Conservation (phyloP, 345 rosid genomes). For the Atalantia buxifolia region DNA sequence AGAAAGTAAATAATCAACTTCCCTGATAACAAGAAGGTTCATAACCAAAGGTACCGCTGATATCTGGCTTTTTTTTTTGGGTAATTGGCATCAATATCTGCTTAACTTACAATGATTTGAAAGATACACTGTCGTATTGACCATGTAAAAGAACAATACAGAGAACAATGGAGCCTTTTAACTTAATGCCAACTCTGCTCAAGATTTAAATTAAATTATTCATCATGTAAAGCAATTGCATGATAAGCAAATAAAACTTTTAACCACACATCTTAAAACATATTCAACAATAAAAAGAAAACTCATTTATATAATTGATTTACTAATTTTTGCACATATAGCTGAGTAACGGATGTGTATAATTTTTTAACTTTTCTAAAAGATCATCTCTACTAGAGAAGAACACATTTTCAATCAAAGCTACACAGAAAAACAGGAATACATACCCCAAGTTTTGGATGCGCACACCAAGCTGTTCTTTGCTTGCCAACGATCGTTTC, state of each 20-base stretch:
- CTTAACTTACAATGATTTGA: neutral
- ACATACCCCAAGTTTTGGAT: slow-evolving; percentile 74
- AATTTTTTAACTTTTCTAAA: neutral
- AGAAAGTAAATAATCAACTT: neutral
- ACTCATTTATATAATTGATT: neutral
- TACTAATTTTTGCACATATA: neutral
- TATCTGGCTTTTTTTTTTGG: neutral
- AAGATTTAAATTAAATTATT: neutral
- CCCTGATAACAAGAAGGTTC: neutral
- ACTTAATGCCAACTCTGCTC: neutral
- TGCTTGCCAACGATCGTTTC: slow-evolving; percentile 43
- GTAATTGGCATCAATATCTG: neutral
- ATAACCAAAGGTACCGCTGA: neutral
- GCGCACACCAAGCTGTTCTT: slow-evolving; percentile 75
- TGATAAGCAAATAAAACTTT: neutral
- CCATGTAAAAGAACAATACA: neutral
- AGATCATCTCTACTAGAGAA: neutral
- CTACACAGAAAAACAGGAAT: neutral
- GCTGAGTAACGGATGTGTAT: neutral
- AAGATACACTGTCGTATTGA: neutral
- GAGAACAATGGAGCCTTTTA: neutral
- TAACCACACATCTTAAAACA: neutral
- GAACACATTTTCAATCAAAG: neutral
- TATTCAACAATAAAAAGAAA: neutral
- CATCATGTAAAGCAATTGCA: neutral